phyloP scores from a whole-genome alignment of 352 stramenopile species.

The Elongisporangium anandrum region DNA sequence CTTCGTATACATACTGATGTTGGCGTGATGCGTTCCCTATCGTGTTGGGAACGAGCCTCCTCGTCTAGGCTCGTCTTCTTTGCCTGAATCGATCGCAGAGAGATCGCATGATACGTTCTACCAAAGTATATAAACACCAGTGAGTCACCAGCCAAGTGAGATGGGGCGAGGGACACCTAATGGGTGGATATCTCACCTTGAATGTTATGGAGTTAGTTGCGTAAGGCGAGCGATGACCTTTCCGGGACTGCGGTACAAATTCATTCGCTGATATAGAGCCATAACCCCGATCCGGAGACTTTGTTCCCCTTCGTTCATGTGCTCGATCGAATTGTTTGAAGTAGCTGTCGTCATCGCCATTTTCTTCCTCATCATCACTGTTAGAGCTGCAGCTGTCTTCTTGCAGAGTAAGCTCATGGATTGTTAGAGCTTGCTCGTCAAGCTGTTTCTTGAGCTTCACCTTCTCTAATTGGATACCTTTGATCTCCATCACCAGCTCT shows the following conservation, averaged over 20 bases:
- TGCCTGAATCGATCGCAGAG: conserved; percentile 11
- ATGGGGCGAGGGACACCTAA: too few species aligned
- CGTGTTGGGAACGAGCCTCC: background rate
- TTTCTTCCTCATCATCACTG: conserved; percentile 22
- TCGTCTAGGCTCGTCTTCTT: conserved; percentile 8
- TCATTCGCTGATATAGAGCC: background rate
- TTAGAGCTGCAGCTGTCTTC: conserved; percentile 29
- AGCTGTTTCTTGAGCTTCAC: conserved; percentile 37
- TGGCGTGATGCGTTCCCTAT: background rate
- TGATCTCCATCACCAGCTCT: conserved; percentile 37
- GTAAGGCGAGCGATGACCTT: background rate
- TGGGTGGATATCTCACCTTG: background rate
- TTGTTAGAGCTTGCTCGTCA: conserved; percentile 63
- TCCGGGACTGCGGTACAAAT: background rate
- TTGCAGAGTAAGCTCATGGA: conserved; percentile 76
- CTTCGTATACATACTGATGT: background rate
- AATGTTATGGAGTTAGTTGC: background rate
- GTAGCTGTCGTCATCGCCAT: conserved; percentile 10
- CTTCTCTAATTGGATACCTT: conserved; percentile 35
- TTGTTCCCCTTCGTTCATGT: background rate
- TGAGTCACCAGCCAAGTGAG: background rate
- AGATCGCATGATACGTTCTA: conserved; percentile 20
- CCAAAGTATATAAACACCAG: too few species aligned
- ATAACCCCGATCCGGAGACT: background rate
- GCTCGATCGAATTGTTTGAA: background rate